Conservation (phyloP, 768 basidiomycete species). For the Hygrophorus pudorinus region DNA sequence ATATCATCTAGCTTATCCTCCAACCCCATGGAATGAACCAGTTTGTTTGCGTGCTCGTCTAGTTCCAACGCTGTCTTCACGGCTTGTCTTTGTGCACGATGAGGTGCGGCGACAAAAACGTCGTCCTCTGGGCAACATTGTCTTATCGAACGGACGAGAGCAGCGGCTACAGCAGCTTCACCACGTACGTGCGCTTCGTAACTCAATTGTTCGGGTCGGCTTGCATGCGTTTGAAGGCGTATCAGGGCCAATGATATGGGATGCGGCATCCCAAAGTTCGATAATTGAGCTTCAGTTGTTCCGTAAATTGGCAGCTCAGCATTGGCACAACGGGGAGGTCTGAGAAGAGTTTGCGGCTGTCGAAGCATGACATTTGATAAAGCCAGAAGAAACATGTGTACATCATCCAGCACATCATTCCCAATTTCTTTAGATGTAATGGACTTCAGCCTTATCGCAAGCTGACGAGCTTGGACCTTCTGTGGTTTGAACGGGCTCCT, state of each 20-base stretch:
- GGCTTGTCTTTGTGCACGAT: conserved; percentile 42
- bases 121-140: conserved; percentile 30
- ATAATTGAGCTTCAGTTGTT: conserved; percentile 8
- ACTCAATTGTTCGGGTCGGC: conserved; percentile 22
- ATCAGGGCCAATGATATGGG: conserved; percentile 38
- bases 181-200: conserved; percentile 38
- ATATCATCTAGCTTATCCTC: conserved; percentile 10
- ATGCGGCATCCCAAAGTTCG: conserved; percentile 15
- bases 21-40: conserved; percentile 10
- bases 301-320: conserved; percentile 8
- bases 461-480: conserved; percentile 31
- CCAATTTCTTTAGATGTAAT: too few species aligned
- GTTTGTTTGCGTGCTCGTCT: conserved; percentile 9
- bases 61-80: conserved; percentile 29
- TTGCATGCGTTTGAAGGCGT: conserved; percentile 25
- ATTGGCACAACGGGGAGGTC: conserved; percentile 17
- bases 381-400: conserved; percentile 29
- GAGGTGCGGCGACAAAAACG: conserved; percentile 43
- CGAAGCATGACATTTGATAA: conserved; percentile 36
- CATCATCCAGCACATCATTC: conserved; percentile 15
- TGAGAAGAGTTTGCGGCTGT: conserved; percentile 25
- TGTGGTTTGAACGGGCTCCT: conserved; percentile 36
- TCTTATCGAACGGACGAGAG: conserved; percentile 28
- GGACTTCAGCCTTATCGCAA: conserved; percentile 24
- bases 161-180: conserved; percentile 38